Percentiles rank a stretch among this genome's conserved stretches.
Conservation (phyloP, 2,329 filamentous ascomycete species). For the Albophoma yamanashiensis region DNA sequence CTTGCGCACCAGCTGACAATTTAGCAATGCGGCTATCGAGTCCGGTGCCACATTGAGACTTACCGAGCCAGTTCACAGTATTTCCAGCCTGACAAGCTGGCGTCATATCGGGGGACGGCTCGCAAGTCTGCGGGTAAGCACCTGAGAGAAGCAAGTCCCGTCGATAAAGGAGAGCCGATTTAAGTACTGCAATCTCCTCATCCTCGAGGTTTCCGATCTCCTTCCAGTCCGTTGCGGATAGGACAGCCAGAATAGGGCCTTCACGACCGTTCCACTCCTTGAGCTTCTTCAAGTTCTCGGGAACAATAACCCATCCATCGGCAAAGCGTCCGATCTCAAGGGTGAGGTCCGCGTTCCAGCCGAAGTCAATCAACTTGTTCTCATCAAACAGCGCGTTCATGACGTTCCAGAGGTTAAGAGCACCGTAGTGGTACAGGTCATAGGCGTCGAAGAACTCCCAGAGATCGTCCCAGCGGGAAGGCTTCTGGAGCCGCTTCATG, state of each 20-base stretch:
- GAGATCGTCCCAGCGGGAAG: constrained; percentile 26
- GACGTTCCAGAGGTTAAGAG: constrained; percentile 37
- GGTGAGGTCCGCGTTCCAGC: constrained; percentile 13
- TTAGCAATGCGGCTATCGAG: constrained; percentile 5
- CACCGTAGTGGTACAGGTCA: constrained; percentile 36
- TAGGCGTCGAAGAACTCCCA: constrained; percentile 36
- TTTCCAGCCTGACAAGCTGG: constrained; percentile 13
- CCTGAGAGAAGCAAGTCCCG: constrained; percentile 14
- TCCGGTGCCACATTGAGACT: constrained; percentile 2
- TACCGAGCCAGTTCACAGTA: constrained; percentile 27
- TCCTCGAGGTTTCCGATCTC: constrained; percentile 17
- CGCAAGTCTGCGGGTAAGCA: background rate
- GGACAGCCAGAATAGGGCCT: constrained; percentile 15
- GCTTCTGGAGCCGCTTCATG: constrained; percentile 22
- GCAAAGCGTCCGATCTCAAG: constrained; percentile 23
- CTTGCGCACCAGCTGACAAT: constrained; percentile 16
- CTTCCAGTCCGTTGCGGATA: constrained; percentile 15
- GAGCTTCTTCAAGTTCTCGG: constrained; percentile 20
- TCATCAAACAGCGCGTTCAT: constrained; percentile 28
- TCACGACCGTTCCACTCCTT: constrained; percentile 15
- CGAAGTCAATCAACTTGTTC: constrained; percentile 22
- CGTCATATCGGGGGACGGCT: constrained; percentile 14
- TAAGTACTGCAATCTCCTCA: constrained; percentile 17
- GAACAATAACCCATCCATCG: constrained; percentile 21
- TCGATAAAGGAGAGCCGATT: constrained; percentile 21